Base-by-base conservation (phyloP, 2,329 filamentous ascomycete species). In the Seiridium unicorne region DNA sequence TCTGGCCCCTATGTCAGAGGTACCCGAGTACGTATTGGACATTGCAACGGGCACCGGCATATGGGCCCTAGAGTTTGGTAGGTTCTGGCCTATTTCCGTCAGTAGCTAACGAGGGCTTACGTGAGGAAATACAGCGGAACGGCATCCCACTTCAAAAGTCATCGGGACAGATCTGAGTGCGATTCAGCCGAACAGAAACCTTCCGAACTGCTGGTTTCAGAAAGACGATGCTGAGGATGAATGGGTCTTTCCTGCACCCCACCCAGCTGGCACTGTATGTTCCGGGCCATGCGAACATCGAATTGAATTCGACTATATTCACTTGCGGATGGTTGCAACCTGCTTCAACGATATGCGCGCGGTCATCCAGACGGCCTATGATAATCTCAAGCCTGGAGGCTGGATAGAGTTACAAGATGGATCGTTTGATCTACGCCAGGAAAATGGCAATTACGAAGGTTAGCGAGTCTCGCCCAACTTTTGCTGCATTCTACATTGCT, bases 131-230 rank as follows among this genome's bases (percentile, higher is more conserved):
- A 26, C 31, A 53, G 49, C 49, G 9, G 49, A 53, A 35, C n/a
- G n/a, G 8, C 10, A 53, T 53, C 49, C 49, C 11, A 32, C 49
- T 35, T 38, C 57, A 3, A n/a, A 38, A 6, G n/a, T 60, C 34
- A 34, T 60, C 11, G 58, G 58, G 2, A 60, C 40, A 5, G 58
- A 60, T 44, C 36, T 60, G 10, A 60, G 58, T 51, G 38, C 18
- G n/a, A 60, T 60, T 10, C 58, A 60, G 44, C 49, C 49, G 5
- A 32, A 35, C 10, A 6, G 49, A 53, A 9, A 35, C 49, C 18
- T 53, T 9, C 49, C n/a, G 5, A 53, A 53, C 31, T 35, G n/a
- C 32, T 34, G n/a, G 5, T 53, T 53, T 35, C 26, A 34, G 26
- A 32, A 36, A 9, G 49, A 53, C 26, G 49, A 53, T 36, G 49